phyloP scores from a whole-genome alignment of 345 rosid genomes.

The Balakata baccata region DNA sequence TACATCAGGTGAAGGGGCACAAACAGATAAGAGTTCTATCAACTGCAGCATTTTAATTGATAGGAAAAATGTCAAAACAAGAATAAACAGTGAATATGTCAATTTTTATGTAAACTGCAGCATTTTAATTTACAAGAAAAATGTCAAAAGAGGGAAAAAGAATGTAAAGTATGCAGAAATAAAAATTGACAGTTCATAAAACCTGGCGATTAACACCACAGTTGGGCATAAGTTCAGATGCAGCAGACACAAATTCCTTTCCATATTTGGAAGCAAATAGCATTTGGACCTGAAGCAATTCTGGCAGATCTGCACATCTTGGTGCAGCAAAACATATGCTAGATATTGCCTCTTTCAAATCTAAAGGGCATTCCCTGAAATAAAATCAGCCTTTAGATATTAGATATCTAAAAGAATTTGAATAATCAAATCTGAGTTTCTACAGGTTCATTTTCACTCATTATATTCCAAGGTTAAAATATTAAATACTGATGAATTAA shows the following conservation, averaged over 20 bases:
- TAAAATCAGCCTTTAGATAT: constrained; percentile 10
- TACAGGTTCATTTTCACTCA: background rate
- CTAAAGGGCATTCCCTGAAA: constrained; percentile 94
- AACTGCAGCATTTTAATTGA: constrained; percentile 46
- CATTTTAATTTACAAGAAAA: background rate
- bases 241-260: constrained; percentile 84
- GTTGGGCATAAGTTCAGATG: constrained; percentile 87
- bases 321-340: constrained; percentile 97
- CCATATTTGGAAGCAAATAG: constrained; percentile 81
- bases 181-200: constrained; percentile 2
- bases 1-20: constrained; percentile 71
- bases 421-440: constrained; percentile 2
- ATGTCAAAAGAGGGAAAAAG: constrained; percentile 5
- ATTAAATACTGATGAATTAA: constrained; percentile 4
- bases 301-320: constrained; percentile 90
- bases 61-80: constrained; percentile 9
- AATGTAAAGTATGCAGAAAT: constrained; percentile 8
- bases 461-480: background rate
- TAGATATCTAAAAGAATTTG: constrained; percentile 9
- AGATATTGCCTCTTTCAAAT: constrained; percentile 91
- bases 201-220: constrained; percentile 99
- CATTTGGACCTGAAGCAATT: constrained; percentile 87
- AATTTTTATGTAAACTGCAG: no score
- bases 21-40: constrained; percentile 79
- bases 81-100: background rate